Evolutionary conservation across 495 filamentous ascomycete species (phyloP), one percentile per base, ranked within the genome.

Genomic region (Penicillium macrosclerotiorum): DNA sequence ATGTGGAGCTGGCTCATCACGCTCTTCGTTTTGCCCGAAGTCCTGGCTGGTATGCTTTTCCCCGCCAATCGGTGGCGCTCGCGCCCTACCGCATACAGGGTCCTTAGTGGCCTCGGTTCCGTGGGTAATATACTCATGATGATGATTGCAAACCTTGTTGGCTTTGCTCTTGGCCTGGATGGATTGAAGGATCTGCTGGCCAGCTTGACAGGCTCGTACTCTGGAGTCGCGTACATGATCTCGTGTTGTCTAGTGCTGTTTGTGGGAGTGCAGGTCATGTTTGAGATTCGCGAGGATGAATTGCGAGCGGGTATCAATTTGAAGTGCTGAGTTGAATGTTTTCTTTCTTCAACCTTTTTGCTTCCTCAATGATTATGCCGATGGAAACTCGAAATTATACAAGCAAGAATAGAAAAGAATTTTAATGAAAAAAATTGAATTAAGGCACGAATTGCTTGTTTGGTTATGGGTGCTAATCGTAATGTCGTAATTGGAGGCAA

Each of bases 1-100:
- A 84, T 93, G 59, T 99, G 93, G 93, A 90, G 93, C 11, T 99
- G 93, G 93, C 72, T 99, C 37, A 79, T 97, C 32, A 89, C 91
- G 3, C 66, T 96, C 8, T 99, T 99, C 68, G 85, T 99, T 59
- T 60, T 96, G 18, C 93, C 93, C 1, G 94, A 97, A 63, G 74
- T 91, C 35, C 63, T 89, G 11, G 89, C 82, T 6, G 67, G 74
- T 0, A 69, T 80, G 30, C 23, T 89, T 2, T 95, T 97, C 68
- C 89, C 90, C 1, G 72, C 73, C 16, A 58, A 67, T 13, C 79
- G 78, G 42, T 97, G 85, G 81, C 80, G 82, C 46, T 68, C 73
- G 8, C 67, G 73, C 2, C 86, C 84, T 14, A 84, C 80, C 23
- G 58, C 76, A 2, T 96, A 96, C 64, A 74, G 93, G 26, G 73